phyloP scores from a whole-genome alignment of 352 stramenopile genomes.

The Pythium myriotylum region DNA sequence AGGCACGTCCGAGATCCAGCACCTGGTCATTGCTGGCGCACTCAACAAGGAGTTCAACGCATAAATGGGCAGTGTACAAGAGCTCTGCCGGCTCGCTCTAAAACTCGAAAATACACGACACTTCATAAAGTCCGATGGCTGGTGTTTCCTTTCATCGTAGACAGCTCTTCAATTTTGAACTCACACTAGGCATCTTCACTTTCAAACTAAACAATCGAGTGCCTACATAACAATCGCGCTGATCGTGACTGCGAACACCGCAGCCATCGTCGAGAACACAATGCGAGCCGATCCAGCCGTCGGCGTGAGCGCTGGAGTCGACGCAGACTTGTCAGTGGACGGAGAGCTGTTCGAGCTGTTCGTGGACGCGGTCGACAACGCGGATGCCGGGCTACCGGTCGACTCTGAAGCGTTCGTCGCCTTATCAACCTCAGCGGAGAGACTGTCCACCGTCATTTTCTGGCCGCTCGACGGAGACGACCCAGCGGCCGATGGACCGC shows the following conservation, averaged over 20 bases:
- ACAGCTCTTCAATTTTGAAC: no score
- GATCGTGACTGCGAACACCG: not conserved
- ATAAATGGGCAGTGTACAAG: conserved; percentile 23
- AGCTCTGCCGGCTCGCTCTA: no score
- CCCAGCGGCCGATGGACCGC: not conserved
- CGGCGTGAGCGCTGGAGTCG: not conserved
- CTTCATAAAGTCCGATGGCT: no score
- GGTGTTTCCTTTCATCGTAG: no score
- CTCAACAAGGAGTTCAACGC: conserved; percentile 96
- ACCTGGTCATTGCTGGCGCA: conserved; percentile 94
- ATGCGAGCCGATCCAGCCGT: conserved; percentile 2
- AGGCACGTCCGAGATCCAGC: conserved; percentile 97
- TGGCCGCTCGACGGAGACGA: not conserved
- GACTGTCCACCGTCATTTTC: no score
- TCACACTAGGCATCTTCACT: no score
- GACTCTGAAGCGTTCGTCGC: not conserved
- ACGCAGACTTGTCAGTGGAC: not conserved
- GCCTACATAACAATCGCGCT: conserved; percentile 3
- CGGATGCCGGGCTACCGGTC: no score
- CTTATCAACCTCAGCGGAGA: no score
- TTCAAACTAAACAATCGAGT: no score
- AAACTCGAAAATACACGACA: no score
- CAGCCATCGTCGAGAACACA: not conserved
- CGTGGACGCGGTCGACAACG: no score
- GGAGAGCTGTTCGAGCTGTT: not conserved